Base-by-base conservation (phyloP, 257 asterid genomes). In the Vinca minor region DNA sequence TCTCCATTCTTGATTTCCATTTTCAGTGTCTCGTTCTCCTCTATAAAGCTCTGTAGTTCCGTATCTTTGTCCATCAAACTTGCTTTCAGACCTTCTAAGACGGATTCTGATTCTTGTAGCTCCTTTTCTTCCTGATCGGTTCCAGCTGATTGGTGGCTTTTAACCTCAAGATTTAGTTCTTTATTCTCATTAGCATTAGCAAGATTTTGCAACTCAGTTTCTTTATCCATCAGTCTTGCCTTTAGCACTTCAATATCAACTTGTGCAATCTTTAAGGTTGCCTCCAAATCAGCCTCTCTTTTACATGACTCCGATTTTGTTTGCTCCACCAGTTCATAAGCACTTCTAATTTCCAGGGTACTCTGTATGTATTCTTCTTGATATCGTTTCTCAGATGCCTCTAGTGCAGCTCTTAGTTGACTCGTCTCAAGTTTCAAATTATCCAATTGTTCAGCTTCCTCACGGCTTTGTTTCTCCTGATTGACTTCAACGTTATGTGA, bases 301-400 rank as follows among this genome's bases (percentile, higher is more conserved):
- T 68, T 71, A 47, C 39, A 53, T 0, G 81, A 82, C 47, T 79
- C 84, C 0, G 81, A 65, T 70, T 84, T 83, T 8, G 82, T 70
- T 55, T 35, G 85, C 69, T 89, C 93, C 71, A 80, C 83, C 28
- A 82, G 70, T 56, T 87, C 96, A 48, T 74, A 78, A 12, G 96
- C 92, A 21, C 77, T 78, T 64, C 83, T 75, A 18, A 89, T 80
- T 78, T 84, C 82, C 84, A 81, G 63, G 6, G 85, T 81, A 73
- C 87, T 85, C 64, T 80, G 77, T 2, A 82, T 69, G 73, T 81
- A 76, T 70, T 87, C 87, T 46, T 85, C 89, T 31, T 70, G 83
- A 69, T 83, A 81, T 83, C 83, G 78, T 62, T 69, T 85, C 46
- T 89, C 95, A 45, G 95, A 88, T 53, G 74, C 82, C 76, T 84